Percentiles rank a stretch among this genome's conserved stretches.
phyloP scores from a whole-genome alignment of 352 stramenopile genomes.

The Globisporangium yorkense region DNA sequence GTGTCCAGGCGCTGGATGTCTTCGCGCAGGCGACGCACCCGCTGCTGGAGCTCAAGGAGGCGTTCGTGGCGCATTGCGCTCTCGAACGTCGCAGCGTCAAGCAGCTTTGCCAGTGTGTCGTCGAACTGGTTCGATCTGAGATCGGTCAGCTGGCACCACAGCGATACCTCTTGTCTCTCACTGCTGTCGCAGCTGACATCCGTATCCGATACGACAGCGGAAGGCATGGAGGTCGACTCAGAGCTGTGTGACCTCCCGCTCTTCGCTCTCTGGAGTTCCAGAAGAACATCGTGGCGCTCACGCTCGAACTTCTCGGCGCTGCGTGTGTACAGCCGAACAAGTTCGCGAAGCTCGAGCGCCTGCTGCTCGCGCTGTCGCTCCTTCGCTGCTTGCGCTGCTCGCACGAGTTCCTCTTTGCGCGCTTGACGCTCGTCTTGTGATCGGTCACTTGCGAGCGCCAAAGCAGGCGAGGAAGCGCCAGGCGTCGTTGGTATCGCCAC shows the following conservation, averaged over 20 bases:
- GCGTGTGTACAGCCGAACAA: constrained; percentile 15
- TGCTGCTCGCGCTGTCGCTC: constrained; percentile 10
- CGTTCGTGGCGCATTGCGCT: constrained; percentile 8
- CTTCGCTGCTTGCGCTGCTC: constrained; percentile 2
- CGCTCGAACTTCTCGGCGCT: constrained; percentile 13
- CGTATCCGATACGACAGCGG: not conserved
- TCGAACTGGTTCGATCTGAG: not conserved
- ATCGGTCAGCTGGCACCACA: constrained; percentile 22
- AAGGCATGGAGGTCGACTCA: too few relatives aligned
- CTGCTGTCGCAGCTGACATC: not conserved
- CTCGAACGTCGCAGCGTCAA: constrained; percentile 4
- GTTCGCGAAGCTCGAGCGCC: constrained; percentile 15
- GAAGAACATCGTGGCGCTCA: constrained; percentile 12
- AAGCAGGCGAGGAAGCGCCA: too few relatives aligned
- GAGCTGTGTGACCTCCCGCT: constrained; percentile 4
- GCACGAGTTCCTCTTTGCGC: constrained; percentile 2
- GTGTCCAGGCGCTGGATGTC: constrained; percentile 17
- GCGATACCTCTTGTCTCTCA: constrained; percentile 1
- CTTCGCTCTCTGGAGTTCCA: constrained; percentile 7
- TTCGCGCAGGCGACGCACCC: constrained; percentile 16
- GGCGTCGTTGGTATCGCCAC: not conserved
- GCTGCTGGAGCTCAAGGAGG: constrained; percentile 19
- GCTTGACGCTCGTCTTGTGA: not conserved
- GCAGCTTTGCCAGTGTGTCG: not conserved
- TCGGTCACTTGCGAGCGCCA: not conserved